Evolutionary conservation across 2,329 filamentous ascomycete species (phyloP), one percentile per base, ranked within the genome.

Genomic region (Aspergillus sp.): DNA sequence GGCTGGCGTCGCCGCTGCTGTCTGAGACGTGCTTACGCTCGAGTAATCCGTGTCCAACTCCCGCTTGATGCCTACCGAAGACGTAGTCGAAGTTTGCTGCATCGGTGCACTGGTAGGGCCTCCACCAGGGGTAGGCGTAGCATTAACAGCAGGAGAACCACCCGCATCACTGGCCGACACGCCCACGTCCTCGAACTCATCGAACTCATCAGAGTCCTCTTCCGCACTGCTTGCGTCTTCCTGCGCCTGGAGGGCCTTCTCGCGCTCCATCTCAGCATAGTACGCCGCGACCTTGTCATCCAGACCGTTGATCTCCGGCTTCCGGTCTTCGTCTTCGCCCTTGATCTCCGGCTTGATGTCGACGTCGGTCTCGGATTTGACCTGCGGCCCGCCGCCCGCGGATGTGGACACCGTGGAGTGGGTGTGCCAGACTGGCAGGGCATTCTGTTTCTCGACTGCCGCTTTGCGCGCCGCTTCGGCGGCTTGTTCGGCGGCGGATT

Each of bases 391-490:
- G 30, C 67, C 70, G 39, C 64, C 62, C 19, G 70, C 66, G 5
- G 58, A 62, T 2, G 69, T 70, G 39, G 76, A 74, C 32, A 83
- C 80, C 0, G 81, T 82, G 42, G 80, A 82, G 53, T 81, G 77
- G 7, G 80, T 83, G 64, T 83, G 80, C 82, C 82, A 84, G 15
- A 81, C 78, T 0, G 82, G 82, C 8, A 84, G 72, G 5, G 78
- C 78, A 53, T 84, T 84, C 65, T 83, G 80, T 60, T 81, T 80
- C 61, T 81, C 81, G 47, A 82, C 68, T 2, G 76, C 77, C 3
- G 79, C 77, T 64, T 81, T 82, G 59, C 78, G 77, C 41, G 78
- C 75, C 25, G 77, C 76, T 64, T 82, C 80, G 44, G 78, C 80
- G 2, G 77, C 78, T 53, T 80, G 75, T 56, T 83, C 81, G 3